phyloP scores from a whole-genome alignment of 148 eudicot species.

The Polygonum aviculare region DNA sequence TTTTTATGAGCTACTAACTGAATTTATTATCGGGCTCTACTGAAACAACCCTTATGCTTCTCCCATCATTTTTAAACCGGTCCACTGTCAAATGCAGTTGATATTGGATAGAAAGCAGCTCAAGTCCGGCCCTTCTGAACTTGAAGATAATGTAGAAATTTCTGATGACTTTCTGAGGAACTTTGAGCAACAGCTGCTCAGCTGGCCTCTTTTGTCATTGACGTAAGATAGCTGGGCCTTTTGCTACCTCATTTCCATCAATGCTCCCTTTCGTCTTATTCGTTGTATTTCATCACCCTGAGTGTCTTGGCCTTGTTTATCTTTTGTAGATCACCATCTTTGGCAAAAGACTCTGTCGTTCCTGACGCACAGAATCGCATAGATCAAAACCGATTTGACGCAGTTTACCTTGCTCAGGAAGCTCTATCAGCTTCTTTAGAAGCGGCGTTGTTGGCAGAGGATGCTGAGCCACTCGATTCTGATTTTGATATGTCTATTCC shows the following conservation, averaged over 20 bases:
- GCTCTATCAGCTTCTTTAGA: slow-evolving; percentile 78
- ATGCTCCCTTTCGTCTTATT: background rate
- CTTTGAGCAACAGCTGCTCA: slow-evolving; percentile 40
- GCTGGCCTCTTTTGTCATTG: slow-evolving; percentile 49
- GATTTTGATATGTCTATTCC: slow-evolving; percentile 29
- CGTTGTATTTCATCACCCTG: background rate
- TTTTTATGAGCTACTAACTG: background rate
- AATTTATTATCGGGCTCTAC: background rate
- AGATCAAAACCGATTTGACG: slow-evolving; percentile 33
- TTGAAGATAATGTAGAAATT: slow-evolving; percentile 25
- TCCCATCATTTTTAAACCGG: slow-evolving; percentile 2
- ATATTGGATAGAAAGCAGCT: slow-evolving; percentile 31
- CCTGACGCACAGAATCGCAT: slow-evolving; percentile 18
- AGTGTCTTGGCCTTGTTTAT: background rate
- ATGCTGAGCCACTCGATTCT: slow-evolving; percentile 25
- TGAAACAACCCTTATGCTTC: background rate
- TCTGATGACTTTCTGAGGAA: slow-evolving; percentile 34
- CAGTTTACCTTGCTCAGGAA: slow-evolving; percentile 66
- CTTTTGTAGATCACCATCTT: slow-evolving; percentile 40
- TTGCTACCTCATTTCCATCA: slow-evolving; percentile 4
- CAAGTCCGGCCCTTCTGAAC: slow-evolving; percentile 20
- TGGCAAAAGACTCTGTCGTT: slow-evolving; percentile 18
- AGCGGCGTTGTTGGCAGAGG: slow-evolving; percentile 50
- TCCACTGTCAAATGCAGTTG: slow-evolving; percentile 22
- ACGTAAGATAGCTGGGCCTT: slow-evolving; percentile 45